Conservation (phyloP, 768 basidiomycete genomes). For the Mycena chlorophos region DNA sequence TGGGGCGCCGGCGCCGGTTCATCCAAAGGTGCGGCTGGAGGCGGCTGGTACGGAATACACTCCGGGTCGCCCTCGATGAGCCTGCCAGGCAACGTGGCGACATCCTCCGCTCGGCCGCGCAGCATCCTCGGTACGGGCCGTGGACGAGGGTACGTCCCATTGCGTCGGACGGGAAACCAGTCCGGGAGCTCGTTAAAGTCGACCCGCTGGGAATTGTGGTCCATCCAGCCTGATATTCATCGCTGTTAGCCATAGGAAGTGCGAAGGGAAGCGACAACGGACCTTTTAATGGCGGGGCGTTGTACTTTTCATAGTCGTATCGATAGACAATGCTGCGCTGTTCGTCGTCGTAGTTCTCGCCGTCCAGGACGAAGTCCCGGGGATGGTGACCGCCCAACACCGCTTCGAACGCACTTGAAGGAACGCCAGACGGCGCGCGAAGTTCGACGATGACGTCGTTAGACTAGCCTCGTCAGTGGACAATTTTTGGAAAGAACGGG, state of each 20-base stretch:
- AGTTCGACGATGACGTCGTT: background rate
- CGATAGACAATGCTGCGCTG: background rate
- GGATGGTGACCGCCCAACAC: background rate
- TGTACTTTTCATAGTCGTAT: background rate
- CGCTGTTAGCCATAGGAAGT: background rate
- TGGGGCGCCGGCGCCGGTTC: background rate
- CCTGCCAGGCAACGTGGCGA: background rate
- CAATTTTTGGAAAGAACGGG: background rate
- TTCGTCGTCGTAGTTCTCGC: background rate
- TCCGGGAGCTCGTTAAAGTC: background rate
- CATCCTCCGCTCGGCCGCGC: background rate
- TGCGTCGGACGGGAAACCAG: background rate
- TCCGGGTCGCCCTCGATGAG: background rate
- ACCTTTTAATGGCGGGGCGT: background rate
- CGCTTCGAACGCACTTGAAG: background rate
- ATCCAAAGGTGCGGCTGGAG: background rate
- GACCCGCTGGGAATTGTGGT: too few relatives aligned
- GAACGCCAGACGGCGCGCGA: background rate
- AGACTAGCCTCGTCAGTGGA: background rate
- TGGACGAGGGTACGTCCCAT: background rate
- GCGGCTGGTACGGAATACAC: background rate
- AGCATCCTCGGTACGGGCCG: background rate
- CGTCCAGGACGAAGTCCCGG: background rate
- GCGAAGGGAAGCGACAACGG: background rate
- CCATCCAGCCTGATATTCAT: background rate